Base-by-base conservation (phyloP, 768 basidiomycete genomes). In the Plicaturopsis crispa region DNA sequence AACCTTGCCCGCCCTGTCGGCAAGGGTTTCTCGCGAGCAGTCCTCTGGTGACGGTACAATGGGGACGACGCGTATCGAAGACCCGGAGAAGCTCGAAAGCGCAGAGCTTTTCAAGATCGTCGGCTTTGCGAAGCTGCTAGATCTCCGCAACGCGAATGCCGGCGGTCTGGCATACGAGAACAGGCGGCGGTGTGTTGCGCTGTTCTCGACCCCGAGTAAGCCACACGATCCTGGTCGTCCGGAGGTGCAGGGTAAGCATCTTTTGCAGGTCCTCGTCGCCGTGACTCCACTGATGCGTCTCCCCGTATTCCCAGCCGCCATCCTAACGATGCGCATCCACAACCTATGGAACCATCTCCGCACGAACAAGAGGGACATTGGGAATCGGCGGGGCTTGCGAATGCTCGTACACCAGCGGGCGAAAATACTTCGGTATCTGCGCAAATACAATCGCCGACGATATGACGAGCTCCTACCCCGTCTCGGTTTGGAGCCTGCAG, bases 81-180 rank as follows among this genome's bases (percentile, higher is more conserved):
- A 47, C 39, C 47, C 49, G 12, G 33, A 40, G 26, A 46, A 48
- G 35, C 59, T 54, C 18, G 53, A 56, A 41, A 46, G 52, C 32
- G 51, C 49, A 28, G 69, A 76, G 48, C 34, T 65, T 21, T 42
- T 43, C 40, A 81, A 80, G 51, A 66, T 71, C 4, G 70, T 63
- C 43, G 53, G 60, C 50, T 70, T 96, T 40, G 79, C 83, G 31
- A 70, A 72, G 47, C 60, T 90, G 21, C 61, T 91, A 16, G 91
- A 96, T 62, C 60, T 98, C 49, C 67, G 82, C 45, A 97, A 98
- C 52, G 84, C 94, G 13, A 87, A 84, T 48, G 85, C 89, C 20
- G 67, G 62, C 21, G 90, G 89, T n/a, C 79, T 97, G 44, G 77
- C 86, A 36, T 87, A 73, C 50, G 88, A 91, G 61, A 97, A 96